These are phyloP conservation scores for Tanacetum coccineum DNA, from an alignment of 129 eudicot genomes.

Conservation along the genomic window DNA sequence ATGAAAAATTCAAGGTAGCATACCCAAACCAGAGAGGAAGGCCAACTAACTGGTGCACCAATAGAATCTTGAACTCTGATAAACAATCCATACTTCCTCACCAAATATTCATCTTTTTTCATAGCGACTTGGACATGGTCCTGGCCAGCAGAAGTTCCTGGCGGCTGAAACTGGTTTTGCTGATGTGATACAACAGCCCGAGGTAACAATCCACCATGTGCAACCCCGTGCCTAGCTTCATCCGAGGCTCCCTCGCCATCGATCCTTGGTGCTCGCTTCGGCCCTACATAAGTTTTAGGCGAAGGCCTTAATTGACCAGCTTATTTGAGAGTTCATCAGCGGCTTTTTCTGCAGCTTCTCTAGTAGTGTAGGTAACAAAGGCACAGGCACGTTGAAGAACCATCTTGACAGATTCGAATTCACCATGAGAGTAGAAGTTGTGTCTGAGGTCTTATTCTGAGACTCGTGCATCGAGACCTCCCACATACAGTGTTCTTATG, in stretches of 20 bases:
- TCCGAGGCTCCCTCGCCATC: conserved; percentile 55
- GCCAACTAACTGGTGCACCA: no score
- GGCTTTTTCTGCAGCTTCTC: conserved; percentile 91
- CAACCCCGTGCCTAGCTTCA: conserved; percentile 42
- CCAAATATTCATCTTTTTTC: no score
- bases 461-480: conserved; percentile 77
- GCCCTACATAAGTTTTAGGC: conserved; percentile 96
- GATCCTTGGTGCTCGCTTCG: conserved; percentile 70
- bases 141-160: conserved; percentile 39
- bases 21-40: no score
- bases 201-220: conserved; percentile 84
- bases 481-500: conserved; percentile 88
- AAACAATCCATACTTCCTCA: no score
- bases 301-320: conserved; percentile 71
- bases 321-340: conserved; percentile 92
- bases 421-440: conserved; percentile 85
- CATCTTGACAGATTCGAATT: conserved; percentile 81
- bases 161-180: conserved; percentile 68
- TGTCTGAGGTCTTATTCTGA: conserved; percentile 88
- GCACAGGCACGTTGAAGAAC: conserved; percentile 87
- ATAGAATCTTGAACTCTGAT: no score
- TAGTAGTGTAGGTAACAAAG: conserved; percentile 87
- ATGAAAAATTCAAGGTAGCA: no score
- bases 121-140: no score
- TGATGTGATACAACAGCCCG: conserved; percentile 91